These are phyloP conservation scores for Verticillium alfalfae DNA, from an alignment of 2,329 filamentous ascomycete species.

Conservation along the genomic window DNA sequence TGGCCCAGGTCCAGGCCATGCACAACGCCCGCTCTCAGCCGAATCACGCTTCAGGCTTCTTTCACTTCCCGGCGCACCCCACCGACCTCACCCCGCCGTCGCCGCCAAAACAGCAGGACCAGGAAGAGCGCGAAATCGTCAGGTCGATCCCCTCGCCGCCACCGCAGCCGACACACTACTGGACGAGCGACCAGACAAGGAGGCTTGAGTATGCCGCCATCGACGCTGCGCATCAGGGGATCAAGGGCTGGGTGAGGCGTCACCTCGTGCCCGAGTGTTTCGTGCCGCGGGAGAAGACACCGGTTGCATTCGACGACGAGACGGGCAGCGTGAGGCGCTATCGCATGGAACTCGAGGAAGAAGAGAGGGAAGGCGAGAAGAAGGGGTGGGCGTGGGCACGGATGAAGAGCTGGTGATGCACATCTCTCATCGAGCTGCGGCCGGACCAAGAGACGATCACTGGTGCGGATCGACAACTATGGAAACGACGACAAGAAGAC, in stretches of 20 bases:
- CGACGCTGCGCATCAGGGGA: conserved; percentile 53
- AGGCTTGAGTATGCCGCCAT: conserved; percentile 62
- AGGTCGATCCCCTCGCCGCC: conserved; percentile 19
- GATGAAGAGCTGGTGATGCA: conserved; percentile 1
- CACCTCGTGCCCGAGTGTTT: conserved; percentile 58
- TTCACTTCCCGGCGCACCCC: conserved; percentile 39
- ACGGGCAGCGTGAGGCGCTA: conserved; percentile 59
- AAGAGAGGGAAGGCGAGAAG: neutral
- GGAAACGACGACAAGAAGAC: neutral
- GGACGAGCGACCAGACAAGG: conserved; percentile 59
- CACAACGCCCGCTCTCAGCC: conserved; percentile 8
- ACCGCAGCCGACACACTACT: conserved; percentile 59
- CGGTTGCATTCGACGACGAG: conserved; percentile 56
- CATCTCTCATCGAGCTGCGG: neutral
- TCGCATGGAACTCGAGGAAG: conserved; percentile 43
- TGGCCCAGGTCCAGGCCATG: conserved; percentile 15
- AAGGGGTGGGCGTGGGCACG: neutral
- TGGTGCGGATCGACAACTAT: neutral
- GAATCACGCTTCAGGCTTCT: conserved; percentile 29
- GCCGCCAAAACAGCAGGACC: neutral
- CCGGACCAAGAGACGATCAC: too few species aligned
- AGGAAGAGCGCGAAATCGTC: neutral
- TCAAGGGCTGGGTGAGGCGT: conserved; percentile 54
- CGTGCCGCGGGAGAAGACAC: conserved; percentile 40
- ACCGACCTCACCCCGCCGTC: conserved; percentile 25